Conservation (phyloP, 176 grass and related monocot species). For the Microstegium vimineum region DNA sequence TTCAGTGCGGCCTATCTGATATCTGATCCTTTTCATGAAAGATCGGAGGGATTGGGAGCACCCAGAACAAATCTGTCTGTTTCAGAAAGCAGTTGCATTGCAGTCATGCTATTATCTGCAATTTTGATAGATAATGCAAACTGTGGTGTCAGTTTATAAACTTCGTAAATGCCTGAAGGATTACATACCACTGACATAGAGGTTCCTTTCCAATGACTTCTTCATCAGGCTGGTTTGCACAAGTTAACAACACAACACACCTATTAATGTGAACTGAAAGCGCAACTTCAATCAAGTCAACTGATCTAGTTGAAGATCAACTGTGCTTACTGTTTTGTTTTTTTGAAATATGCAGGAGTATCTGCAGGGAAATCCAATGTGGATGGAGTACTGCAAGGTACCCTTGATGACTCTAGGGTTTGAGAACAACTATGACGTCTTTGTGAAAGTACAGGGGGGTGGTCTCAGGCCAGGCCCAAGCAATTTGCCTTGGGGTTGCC, state of each 20-base stretch:
- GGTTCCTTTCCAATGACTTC: background rate
- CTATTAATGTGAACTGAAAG: background rate
- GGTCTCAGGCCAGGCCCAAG: constrained; percentile 90
- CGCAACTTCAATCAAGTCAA: background rate
- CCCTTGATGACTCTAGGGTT: constrained; percentile 71
- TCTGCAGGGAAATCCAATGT: constrained; percentile 77
- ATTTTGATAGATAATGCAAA: background rate
- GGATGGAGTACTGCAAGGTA: constrained; percentile 74
- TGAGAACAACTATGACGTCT: constrained; percentile 82
- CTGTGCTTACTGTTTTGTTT: background rate
- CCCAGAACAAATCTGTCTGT: background rate
- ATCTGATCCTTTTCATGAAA: background rate
- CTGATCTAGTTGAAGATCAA: background rate
- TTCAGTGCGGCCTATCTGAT: background rate
- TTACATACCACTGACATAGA: background rate
- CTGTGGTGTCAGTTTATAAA: background rate
- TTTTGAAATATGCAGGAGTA: constrained; percentile 58
- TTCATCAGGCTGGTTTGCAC: background rate
- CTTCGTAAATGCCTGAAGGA: background rate
- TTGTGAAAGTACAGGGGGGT: constrained; percentile 88
- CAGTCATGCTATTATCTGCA: background rate
- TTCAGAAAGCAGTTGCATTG: background rate
- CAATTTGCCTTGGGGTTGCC: constrained; percentile 77
- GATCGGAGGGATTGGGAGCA: background rate
- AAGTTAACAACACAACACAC: background rate